phyloP scores from a whole-genome alignment of 495 filamentous ascomycete genomes.

The Penicillium nucicola region DNA sequence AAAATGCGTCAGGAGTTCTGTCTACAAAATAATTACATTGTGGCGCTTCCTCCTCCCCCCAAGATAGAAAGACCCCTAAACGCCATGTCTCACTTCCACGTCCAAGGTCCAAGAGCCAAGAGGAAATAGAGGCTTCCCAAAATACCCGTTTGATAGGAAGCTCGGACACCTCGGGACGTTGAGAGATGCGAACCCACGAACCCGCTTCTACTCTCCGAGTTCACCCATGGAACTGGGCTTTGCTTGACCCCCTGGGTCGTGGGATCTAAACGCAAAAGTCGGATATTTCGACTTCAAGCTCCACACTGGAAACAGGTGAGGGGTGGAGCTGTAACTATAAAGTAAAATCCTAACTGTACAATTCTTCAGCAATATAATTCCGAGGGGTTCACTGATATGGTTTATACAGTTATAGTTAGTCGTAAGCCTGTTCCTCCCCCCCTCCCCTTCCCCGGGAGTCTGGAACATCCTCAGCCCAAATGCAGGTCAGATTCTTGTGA shows the following conservation, averaged over 20 bases:
- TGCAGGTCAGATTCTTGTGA: constrained; percentile 12
- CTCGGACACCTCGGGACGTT: no score
- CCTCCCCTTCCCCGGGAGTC: constrained; percentile 1
- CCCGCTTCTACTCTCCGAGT: neutral
- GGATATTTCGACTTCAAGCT: no score
- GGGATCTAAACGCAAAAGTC: neutral
- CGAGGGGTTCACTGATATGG: no score
- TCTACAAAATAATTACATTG: constrained; percentile 1
- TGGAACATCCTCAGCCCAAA: constrained; percentile 4
- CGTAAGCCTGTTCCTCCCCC: neutral
- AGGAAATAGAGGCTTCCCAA: neutral
- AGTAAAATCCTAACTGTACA: no score
- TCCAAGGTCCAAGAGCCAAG: neutral
- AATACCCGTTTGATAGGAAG: neutral
- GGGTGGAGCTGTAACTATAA: neutral
- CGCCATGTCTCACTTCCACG: constrained; percentile 1
- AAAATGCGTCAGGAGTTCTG: neutral
- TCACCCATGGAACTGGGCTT: neutral
- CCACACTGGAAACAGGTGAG: no score
- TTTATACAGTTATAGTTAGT: neutral
- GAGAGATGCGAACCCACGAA: no score
- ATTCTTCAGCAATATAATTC: neutral
- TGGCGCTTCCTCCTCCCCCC: neutral
- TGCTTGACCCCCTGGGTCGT: neutral
- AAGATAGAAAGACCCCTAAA: neutral